A percentile compares a stretch with the other conserved stretches of the same genome.
Conservation (phyloP, 768 basidiomycete genomes). For the Boletus reticulatus region DNA sequence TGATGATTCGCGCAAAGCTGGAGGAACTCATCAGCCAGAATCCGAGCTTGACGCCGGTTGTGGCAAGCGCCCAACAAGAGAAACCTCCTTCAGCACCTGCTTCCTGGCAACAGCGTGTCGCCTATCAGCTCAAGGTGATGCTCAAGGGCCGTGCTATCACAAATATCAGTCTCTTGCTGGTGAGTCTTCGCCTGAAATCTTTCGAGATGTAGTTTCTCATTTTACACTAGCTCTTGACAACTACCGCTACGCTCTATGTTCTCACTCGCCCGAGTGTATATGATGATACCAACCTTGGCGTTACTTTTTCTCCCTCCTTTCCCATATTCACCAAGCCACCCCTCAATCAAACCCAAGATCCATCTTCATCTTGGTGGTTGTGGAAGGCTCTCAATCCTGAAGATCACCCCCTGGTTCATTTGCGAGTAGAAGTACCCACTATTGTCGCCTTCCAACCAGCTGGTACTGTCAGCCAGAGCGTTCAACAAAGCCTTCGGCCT, state of each 20-base stretch:
- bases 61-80: slow-evolving; percentile 28
- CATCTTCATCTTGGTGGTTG: slow-evolving; percentile 64
- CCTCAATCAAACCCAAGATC: slow-evolving; percentile 37
- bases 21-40: slow-evolving; percentile 84
- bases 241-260: slow-evolving; percentile 72
- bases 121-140: slow-evolving; percentile 36
- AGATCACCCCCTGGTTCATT: slow-evolving; percentile 62
- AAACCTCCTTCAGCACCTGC: slow-evolving; percentile 16
- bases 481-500: slow-evolving; percentile 38
- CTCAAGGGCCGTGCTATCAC: slow-evolving; percentile 69
- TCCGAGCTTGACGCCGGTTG: slow-evolving; percentile 48
- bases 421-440: slow-evolving; percentile 78
- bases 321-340: slow-evolving; percentile 35
- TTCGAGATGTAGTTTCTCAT: slow-evolving; percentile 1
- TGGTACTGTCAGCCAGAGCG: slow-evolving; percentile 23
- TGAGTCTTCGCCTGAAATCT: slow-evolving; percentile 31
- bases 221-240: slow-evolving; percentile 62
- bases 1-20: slow-evolving; percentile 45
- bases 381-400: slow-evolving; percentile 79
- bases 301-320: slow-evolving; percentile 18
- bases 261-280: slow-evolving; percentile 55
- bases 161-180: slow-evolving; percentile 79
- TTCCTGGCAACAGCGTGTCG: slow-evolving; percentile 34
- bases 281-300: slow-evolving; percentile 22
- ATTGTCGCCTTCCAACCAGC: slow-evolving; percentile 64